These are phyloP conservation scores for Starmerella apis DNA, from an alignment of 805 yeast genomes.

Conservation along the genomic window DNA sequence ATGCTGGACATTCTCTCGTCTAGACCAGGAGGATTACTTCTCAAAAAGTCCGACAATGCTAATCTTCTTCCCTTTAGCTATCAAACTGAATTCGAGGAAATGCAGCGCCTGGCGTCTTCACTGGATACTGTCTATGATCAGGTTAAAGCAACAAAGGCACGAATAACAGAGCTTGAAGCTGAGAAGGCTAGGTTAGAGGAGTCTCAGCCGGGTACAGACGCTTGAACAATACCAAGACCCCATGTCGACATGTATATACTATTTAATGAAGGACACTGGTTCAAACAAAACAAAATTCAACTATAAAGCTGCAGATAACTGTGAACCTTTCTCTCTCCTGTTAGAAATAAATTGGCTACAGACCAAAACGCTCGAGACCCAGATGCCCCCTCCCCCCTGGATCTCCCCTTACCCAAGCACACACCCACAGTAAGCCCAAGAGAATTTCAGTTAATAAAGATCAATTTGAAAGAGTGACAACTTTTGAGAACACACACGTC, in stretches of 20 bases:
- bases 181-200: slow-evolving; percentile 23
- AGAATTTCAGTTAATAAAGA: slow-evolving; percentile 8
- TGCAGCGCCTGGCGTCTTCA: slow-evolving; percentile 45
- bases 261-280: too few relatives aligned
- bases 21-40: slow-evolving; percentile 32
- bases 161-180: slow-evolving; percentile 31
- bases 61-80: slow-evolving; percentile 32
- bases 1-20: slow-evolving; percentile 67
- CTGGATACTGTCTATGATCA: slow-evolving; percentile 38
- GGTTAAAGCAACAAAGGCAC: slow-evolving; percentile 36
- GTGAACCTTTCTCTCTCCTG: too few relatives aligned
- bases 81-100: slow-evolving; percentile 55
- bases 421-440: neutral
- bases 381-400: neutral
- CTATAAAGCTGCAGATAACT: too few relatives aligned
- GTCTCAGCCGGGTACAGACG: neutral
- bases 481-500: too few relatives aligned
- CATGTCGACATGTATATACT: neutral
- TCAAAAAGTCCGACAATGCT: slow-evolving; percentile 31
- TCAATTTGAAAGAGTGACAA: neutral
- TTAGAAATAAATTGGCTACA: too few relatives aligned
- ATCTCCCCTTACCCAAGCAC: neutral
- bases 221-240: neutral
- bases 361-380: neutral
- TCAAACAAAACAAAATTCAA: too few relatives aligned